Evolutionary conservation across 2,329 filamentous ascomycete genomes (phyloP).

Genomic region (Neospermospora avenae): DNA sequence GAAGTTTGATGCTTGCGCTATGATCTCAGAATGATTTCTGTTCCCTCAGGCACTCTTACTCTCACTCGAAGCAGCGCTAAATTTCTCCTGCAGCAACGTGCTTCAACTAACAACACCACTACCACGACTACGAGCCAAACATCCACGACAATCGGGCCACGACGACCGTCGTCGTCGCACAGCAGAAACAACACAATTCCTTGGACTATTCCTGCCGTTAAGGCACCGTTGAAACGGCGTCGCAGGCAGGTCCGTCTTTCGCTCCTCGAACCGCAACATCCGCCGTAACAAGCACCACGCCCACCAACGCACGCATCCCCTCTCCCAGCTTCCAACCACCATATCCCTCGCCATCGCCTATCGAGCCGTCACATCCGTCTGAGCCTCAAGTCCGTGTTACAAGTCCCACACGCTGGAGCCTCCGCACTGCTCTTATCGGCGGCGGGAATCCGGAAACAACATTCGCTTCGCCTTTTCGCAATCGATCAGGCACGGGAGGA

Average conservation of each 20-base stretch:
- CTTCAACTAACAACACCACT: not conserved
- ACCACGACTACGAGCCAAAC: not conserved
- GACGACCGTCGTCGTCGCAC: conserved; percentile 6
- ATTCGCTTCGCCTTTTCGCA: conserved; percentile 28
- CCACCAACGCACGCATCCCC: conserved; percentile 28
- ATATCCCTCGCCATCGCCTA: conserved; percentile 27
- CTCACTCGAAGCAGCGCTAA: not conserved
- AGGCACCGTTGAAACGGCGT: conserved; percentile 32
- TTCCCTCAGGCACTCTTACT: not conserved
- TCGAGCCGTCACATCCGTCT: conserved; percentile 13
- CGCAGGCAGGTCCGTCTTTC: conserved; percentile 26
- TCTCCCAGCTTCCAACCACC: conserved; percentile 32
- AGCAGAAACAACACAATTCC: conserved; percentile 5
- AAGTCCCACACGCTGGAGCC: conserved; percentile 45
- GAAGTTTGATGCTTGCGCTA: not conserved
- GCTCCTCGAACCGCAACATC: conserved; percentile 18
- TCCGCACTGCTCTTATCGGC: conserved; percentile 33
- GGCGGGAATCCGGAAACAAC: conserved; percentile 21
- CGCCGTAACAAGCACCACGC: conserved; percentile 19
- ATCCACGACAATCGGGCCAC: not conserved
- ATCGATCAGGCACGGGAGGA: conserved; percentile 29
- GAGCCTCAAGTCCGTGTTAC: conserved; percentile 33
- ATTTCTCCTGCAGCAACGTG: conserved; percentile 3
- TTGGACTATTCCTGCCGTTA: conserved; percentile 16
- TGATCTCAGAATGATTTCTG: conserved; percentile 6